Conservation (phyloP, 148 eudicot species). For the Salicornia ramosissima region DNA sequence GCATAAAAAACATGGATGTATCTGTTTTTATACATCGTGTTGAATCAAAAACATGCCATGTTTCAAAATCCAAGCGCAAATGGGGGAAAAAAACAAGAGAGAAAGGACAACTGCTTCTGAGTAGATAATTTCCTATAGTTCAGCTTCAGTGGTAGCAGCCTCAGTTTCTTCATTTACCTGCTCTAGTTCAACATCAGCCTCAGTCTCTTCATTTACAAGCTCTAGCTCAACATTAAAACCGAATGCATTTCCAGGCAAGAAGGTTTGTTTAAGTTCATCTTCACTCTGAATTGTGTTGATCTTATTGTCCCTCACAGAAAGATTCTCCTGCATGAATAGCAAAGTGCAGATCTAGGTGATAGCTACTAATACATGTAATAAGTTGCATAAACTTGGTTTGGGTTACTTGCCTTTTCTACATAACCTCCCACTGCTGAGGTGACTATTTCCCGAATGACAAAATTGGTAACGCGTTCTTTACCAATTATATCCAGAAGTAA, state of each 20-base stretch:
- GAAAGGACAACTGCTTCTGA: neutral
- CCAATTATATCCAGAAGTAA: slow-evolving; percentile 62
- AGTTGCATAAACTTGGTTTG: neutral
- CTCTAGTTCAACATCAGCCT: slow-evolving; percentile 3
- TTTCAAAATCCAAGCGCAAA: too few relatives aligned
- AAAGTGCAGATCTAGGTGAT: slow-evolving; percentile 7
- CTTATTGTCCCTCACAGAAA: slow-evolving; percentile 61
- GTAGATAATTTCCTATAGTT: neutral
- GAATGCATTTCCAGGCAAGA: slow-evolving; percentile 65
- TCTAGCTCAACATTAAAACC: slow-evolving; percentile 70
- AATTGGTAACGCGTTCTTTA: slow-evolving; percentile 58
- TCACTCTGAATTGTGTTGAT: slow-evolving; percentile 61
- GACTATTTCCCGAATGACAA: slow-evolving; percentile 66
- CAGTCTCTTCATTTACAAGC: slow-evolving; percentile 38
- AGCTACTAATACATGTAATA: neutral
- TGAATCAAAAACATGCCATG: too few relatives aligned
- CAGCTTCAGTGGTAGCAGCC: neutral
- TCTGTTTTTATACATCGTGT: neutral
- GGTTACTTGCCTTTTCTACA: slow-evolving; percentile 55
- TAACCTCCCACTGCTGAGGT: slow-evolving; percentile 56
- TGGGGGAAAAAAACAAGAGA: too few relatives aligned
- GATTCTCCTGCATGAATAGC: slow-evolving; percentile 46
- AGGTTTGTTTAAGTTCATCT: slow-evolving; percentile 55
- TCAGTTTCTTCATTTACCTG: slow-evolving; percentile 28
- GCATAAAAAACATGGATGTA: neutral